Base-by-base conservation (phyloP, 306 rosid genomes). In the Cicer judaicum region DNA sequence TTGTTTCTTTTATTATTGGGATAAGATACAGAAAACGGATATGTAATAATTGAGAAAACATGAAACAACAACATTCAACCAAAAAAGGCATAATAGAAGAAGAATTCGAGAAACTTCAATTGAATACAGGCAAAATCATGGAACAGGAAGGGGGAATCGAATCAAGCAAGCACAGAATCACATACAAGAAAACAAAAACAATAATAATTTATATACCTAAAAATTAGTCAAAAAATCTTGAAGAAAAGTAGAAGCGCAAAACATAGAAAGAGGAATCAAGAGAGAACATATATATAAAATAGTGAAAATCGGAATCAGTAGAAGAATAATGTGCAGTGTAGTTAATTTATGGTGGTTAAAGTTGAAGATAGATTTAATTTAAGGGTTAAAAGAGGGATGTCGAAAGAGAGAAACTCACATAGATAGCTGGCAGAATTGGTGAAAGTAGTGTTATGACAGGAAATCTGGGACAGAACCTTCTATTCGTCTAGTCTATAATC, bases 381-480 rank as follows among this genome's bases (percentile, higher is more conserved):
- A 39, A 18, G 18, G 13, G 21, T 46, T 43, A 34, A 72, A 65
- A 2, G 42, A 39, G 10, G 0, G 11, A 36, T 7, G 49, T 3
- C 11, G 53, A 43, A 62, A 16, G 12, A 59, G 77, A 24, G 53
- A 21, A 54, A 19, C 46, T 61, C n/a, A 12, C 72, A 39, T 47
- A 2, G 59, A 52, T 14, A 78, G 77, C 82, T 78, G 70, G 81
- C 55, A 48, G 49, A 24, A 14, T 49, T 10, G 48, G 40, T 7
- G 21, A 63, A 70, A 21, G 34, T 21, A 7, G 36, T 34, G 66
- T 67, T 29, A 29, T 29, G 57, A 59, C 71, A 79, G 68, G 74
- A 54, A 79, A 79, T 79, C 68, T 64, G 19, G 24, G 9, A 66
- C 57, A 4, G 79, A 80, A 66, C 36, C 65, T 80, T 80, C 84